phyloP scores from a whole-genome alignment of 345 rosid genomes.

The Ceriops zippeliana region DNA sequence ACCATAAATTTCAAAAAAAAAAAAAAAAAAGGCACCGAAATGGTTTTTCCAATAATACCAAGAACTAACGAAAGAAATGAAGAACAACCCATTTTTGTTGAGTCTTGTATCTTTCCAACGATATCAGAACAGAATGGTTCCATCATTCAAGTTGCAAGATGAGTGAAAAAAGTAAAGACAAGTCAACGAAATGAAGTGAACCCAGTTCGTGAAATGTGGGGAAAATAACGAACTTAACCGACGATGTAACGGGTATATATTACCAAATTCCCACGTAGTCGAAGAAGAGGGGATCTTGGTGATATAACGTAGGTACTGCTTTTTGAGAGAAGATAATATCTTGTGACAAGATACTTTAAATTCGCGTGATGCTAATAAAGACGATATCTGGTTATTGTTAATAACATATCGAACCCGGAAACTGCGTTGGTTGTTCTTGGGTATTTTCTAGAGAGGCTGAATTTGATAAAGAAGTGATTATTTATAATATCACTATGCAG shows the following conservation, averaged over 20 bases:
- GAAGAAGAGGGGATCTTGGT: too few relatives aligned
- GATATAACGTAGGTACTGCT: too few relatives aligned
- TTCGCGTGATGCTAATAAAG: constrained; percentile 38
- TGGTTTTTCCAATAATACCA: neutral
- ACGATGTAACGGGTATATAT: too few relatives aligned
- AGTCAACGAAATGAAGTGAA: too few relatives aligned
- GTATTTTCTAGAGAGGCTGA: constrained; percentile 42
- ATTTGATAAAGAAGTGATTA: constrained; percentile 47
- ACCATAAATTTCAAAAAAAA: neutral
- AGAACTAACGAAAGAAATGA: neutral
- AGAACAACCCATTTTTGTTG: neutral
- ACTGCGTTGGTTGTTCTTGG: constrained; percentile 52
- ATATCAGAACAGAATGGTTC: neutral
- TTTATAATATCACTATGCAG: constrained; percentile 75
- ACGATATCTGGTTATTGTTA: constrained; percentile 57
- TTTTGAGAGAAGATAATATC: too few relatives aligned
- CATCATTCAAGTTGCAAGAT: too few relatives aligned
- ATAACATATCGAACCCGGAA: constrained; percentile 70
- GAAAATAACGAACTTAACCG: too few relatives aligned
- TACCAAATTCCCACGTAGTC: too few relatives aligned
- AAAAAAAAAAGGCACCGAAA: neutral
- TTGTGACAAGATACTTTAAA: constrained; percentile 28
- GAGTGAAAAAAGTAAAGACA: too few relatives aligned
- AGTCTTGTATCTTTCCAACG: neutral
- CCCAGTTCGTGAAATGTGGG: too few relatives aligned